A percentile compares a stretch with the other conserved stretches of the same genome.
Evolutionary conservation across 2,329 filamentous ascomycete genomes (phyloP).

Genomic region (Zymoseptoria tritici): DNA sequence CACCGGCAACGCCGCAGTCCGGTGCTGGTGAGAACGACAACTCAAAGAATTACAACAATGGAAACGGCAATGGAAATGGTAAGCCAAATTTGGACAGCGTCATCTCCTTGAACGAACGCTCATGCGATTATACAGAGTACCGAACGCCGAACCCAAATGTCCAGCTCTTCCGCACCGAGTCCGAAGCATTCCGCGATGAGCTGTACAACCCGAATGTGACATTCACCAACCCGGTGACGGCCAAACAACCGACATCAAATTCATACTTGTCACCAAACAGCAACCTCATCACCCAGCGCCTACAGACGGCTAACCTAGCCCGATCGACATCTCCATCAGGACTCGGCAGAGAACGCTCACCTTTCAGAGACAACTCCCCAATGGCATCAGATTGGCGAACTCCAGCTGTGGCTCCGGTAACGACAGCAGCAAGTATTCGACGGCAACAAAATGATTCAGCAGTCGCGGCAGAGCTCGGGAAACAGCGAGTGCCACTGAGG

Average conservation of each 20-base stretch:
- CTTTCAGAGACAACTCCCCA: conserved; percentile 63
- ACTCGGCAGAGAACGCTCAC: conserved; percentile 62
- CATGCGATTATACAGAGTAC: conserved; percentile 47
- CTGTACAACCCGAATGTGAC: conserved; percentile 64
- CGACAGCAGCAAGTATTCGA: conserved; percentile 52
- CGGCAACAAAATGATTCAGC: conserved; percentile 56
- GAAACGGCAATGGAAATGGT: conserved; percentile 40
- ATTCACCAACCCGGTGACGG: conserved; percentile 50
- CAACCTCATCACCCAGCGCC: conserved; percentile 62
- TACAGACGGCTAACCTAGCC: conserved; percentile 71
- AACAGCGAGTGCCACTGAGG: conserved; percentile 25
- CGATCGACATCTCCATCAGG: conserved; percentile 50
- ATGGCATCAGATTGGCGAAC: conserved; percentile 36
- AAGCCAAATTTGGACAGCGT: conserved; percentile 32
- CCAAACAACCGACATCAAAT: conserved; percentile 47
- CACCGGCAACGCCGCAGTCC: conserved; percentile 51
- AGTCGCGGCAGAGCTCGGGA: conserved; percentile 40
- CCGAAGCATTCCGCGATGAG: conserved; percentile 76
- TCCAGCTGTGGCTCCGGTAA: conserved; percentile 38
- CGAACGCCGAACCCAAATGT: conserved; percentile 54
- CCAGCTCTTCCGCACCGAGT: conserved; percentile 64
- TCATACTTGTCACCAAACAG: conserved; percentile 45
- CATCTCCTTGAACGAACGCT: conserved; percentile 51
- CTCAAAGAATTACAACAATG: conserved; percentile 45
- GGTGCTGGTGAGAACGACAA: conserved; percentile 47